Evolutionary conservation across 2,329 filamentous ascomycete genomes (phyloP), one percentile per base, ranked within the genome.

Genomic region (Diaporthe capsici): DNA sequence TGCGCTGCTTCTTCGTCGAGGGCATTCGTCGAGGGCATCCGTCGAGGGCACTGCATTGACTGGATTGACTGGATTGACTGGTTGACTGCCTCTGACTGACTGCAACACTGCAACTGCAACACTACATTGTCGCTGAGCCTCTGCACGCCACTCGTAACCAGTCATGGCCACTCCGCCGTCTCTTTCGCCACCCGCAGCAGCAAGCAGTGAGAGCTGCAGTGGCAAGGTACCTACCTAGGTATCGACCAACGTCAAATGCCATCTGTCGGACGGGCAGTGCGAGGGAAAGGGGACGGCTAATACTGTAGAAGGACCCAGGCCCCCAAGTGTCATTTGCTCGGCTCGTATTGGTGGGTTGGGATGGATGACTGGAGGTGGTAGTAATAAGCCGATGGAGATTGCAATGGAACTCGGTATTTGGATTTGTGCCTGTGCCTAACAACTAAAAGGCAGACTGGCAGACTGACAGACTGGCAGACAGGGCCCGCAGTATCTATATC

Each of bases 381-480:
- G 47, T 68, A 68, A 68, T 53, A 68, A 68, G 28, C 47, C 39
- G 47, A 68, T 68, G 65, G 65, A 70, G 49, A 70, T 70, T 70
- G 65, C 65, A 70, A 70, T 70, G 65, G 65, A 28, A 42, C 65
- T 70, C 65, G 34, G 34, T 42, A 55, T 39, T 55, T 70, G 65
- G 20, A 15, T n/a, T 34, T 67, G 61, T 67, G 61, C 42, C 42
- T 67, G 42, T 63, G 60, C 10, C 49, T 53, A 25, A 53, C n/a
- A 53, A 28, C n/a, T 13, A 25, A 51, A n/a, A 25, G 22, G 5
- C n/a, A 28, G n/a, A 55, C n/a, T 17, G 51, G 5, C n/a, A 28
- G n/a, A 55, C n/a, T 17, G 51, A 12, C 12, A 13, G 51, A 7
- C n/a, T 13, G 51, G n/a, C n/a, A 53, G 51, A 13, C 49, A n/a